phyloP scores from a whole-genome alignment of 2,329 filamentous ascomycete species.

The Bertia moriformis region DNA sequence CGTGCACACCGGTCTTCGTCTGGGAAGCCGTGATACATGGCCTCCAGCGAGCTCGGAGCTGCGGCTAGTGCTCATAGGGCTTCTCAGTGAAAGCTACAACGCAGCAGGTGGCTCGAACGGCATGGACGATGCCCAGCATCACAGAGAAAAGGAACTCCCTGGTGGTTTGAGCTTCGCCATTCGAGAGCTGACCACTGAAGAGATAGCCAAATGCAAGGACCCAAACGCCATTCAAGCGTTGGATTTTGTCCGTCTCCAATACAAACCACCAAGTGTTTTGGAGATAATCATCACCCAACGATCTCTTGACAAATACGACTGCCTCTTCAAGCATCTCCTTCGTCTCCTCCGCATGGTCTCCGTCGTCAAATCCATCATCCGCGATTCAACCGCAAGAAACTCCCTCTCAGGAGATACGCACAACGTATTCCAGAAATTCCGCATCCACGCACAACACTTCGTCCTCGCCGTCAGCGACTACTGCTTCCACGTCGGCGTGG shows the following conservation, averaged over 20 bases:
- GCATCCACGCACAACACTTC: constrained; percentile 41
- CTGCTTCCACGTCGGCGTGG: constrained; percentile 40
- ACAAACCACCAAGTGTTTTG: background rate
- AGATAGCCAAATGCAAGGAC: background rate
- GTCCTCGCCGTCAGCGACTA: constrained; percentile 37
- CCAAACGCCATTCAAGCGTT: background rate
- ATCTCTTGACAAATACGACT: background rate
- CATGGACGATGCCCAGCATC: constrained; percentile 5
- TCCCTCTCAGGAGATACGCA: background rate
- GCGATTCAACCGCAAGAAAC: background rate
- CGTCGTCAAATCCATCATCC: background rate
- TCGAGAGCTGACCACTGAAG: background rate
- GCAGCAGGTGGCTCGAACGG: constrained; percentile 6
- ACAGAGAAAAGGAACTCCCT: constrained; percentile 13
- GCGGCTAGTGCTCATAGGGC: background rate
- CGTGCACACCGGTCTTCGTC: constrained; percentile 2
- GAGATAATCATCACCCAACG: background rate
- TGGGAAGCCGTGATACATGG: constrained; percentile 1
- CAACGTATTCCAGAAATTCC: constrained; percentile 21
- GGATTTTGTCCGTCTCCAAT: background rate
- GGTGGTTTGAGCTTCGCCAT: constrained; percentile 17
- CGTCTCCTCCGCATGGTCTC: background rate
- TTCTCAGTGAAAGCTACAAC: background rate
- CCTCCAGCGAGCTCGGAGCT: background rate
- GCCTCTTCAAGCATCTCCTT: background rate